Evolutionary conservation across 805 yeast species (phyloP).

Genomic region (Saccharomyces mikatae): DNA sequence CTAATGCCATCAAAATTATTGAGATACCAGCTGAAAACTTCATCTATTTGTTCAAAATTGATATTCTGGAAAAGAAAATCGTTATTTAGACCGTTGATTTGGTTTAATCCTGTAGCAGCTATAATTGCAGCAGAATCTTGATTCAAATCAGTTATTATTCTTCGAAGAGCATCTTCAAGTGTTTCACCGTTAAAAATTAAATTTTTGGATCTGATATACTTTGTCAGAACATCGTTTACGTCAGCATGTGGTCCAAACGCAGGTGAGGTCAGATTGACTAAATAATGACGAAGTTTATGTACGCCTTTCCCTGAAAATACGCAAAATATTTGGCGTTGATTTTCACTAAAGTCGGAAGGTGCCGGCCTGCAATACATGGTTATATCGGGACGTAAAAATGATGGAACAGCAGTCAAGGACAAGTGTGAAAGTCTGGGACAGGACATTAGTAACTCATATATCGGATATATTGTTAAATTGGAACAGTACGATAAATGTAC

Average conservation of each 20-base stretch:
- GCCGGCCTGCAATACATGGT: constrained; percentile 85
- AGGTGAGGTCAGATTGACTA: constrained; percentile 37
- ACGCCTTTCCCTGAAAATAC: constrained; percentile 93
- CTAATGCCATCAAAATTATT: constrained; percentile 4
- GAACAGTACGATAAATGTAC: constrained; percentile 91
- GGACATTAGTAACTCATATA: constrained; percentile 59
- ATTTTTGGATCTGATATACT: constrained; percentile 23
- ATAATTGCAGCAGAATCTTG: constrained; percentile 30
- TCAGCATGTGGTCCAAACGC: constrained; percentile 30
- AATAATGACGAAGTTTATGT: constrained; percentile 58
- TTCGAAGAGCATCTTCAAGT: constrained; percentile 21
- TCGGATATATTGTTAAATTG: constrained; percentile 68
- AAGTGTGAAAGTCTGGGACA: constrained; percentile 87
- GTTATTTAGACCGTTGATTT: constrained; percentile 23
- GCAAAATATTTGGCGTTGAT: constrained; percentile 79
- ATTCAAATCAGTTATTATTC: constrained; percentile 24
- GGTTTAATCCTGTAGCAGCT: constrained; percentile 29
- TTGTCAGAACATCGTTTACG: constrained; percentile 25
- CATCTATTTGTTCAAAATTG: constrained; percentile 25
- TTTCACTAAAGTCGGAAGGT: constrained; percentile 83
- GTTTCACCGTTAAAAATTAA: constrained; percentile 21
- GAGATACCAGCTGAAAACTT: constrained; percentile 21
- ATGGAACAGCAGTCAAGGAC: constrained; percentile 82
- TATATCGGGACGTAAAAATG: constrained; percentile 81
- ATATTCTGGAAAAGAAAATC: constrained; percentile 28